Base-by-base conservation (phyloP, 2,329 filamentous ascomycete genomes). In the Phyllosticta citribraziliensis region DNA sequence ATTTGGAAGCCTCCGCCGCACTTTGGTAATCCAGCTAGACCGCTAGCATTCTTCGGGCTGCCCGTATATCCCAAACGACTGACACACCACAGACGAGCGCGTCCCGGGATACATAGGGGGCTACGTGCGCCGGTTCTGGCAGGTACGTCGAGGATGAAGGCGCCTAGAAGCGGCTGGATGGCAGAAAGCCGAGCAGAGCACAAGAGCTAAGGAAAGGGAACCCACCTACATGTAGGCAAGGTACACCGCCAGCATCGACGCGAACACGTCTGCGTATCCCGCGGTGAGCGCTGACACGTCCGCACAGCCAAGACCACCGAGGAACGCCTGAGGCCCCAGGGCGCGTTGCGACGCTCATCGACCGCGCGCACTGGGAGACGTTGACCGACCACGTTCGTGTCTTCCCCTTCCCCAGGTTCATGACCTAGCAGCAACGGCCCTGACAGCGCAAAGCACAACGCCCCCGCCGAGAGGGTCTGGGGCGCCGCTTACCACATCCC, bases 1-100 rank as follows among this genome's bases (percentile, higher is more conserved):
- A 97, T 99, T 69, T 99, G 92, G 92, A 99, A 97, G 74, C 93
- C 94, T 61, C 94, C 94, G 64, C 94, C 94, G 66, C 89, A 96
- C 72, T 97, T 88, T 73, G 93, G 93, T 97, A 86, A 63, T 56
- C 51, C 61, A 30, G 12, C 50, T 9, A 58, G 10, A 10, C 20
- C 12, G 58, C 52, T 12, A 57, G 19, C 27, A 55, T 33, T 12
- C 10, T 12, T 25, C 25, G 17, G 17, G 22, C 12, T 3, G 9
- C 27, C 9, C 27, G 27, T 5, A 8, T 6, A 30, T 22, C 17
- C n/a, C 53, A 55, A 19, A 55, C 58, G 2, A 27, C 19, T 24
- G 52, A 60, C 22, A 3, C 24, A 24, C n/a, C 33, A 27, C 67
- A 97, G 93, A 97, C 72, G 83, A 85, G 67, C 83, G 91, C 62